Evolutionary conservation across 805 yeast species (phyloP), one percentile per base, ranked within the genome.

Genomic region (Wickerhamomyces bisporus): DNA sequence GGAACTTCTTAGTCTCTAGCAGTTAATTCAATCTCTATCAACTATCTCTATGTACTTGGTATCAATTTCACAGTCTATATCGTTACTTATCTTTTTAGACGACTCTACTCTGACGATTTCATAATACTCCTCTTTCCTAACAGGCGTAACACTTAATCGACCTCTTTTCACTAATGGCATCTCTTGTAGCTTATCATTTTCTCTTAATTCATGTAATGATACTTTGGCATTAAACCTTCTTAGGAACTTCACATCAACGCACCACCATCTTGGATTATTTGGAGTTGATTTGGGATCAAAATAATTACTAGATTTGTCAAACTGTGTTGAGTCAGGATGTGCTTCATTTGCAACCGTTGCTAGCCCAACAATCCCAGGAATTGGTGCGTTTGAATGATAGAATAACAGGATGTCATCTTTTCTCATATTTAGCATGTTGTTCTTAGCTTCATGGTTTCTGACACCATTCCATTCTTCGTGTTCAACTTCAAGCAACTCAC

Each of bases 381-480:
- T 50, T 18, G 67, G 64, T 42, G 81, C 70, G 46, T 75, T 76
- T 4, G 80, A 75, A 42, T 76, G 78, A 42, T 76, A 76, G 42
- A 77, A 75, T 7, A 76, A 59, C 19, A 71, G 68, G 8, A 65
- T 37, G 41, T 76, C 81, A 13, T 68, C 73, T 29, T 47, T 45
- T 15, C 55, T 43, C 81, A 77, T 77, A 27, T 59, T 57, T 15
- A 65, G 47, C 66, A 76, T 62, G 41, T 67, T 64, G 45, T 75
- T 77, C 42, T 70, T 60, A 1, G 81, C 81, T 54, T 75, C 81
- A 42, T 68, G 68, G 49, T 76, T 76, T 32, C 82, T 59, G 10
- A 76, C 81, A 1, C 82, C 81, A 43, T 73, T 75, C 81, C 81
- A 76, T n/a, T 71, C 65, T 36, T 71, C 73, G 2, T 42, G 42